phyloP scores from a whole-genome alignment of 345 rosid genomes.

The Citrus sp. region DNA sequence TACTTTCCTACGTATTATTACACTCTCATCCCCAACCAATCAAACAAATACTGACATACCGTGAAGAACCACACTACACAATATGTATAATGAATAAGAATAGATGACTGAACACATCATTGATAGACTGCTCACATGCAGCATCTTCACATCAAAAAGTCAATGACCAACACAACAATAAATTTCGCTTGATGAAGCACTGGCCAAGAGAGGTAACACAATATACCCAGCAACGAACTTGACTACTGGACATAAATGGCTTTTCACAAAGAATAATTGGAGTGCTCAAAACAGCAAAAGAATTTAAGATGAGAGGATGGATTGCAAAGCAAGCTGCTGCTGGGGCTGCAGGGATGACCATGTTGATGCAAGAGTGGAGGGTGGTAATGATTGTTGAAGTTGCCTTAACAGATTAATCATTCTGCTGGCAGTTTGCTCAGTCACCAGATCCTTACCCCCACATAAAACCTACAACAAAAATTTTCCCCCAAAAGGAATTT shows the following conservation, averaged over 20 bases:
- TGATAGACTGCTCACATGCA: neutral
- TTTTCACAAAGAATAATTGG: neutral
- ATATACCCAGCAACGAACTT: neutral
- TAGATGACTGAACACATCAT: neutral
- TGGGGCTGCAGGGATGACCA: constrained; percentile 83
- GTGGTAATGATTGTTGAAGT: constrained; percentile 80
- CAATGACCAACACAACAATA: neutral
- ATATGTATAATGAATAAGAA: neutral
- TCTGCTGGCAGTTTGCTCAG: constrained; percentile 61
- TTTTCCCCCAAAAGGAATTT: neutral
- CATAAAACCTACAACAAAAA: constrained; percentile 56
- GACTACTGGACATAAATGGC: neutral
- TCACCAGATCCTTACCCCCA: constrained; percentile 63
- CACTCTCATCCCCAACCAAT: constrained; percentile 9
- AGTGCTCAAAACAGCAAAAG: neutral
- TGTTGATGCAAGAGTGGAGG: constrained; percentile 72
- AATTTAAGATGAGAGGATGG: constrained; percentile 68
- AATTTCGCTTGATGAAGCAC: neutral
- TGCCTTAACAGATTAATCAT: constrained; percentile 77
- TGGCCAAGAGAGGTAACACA: neutral
- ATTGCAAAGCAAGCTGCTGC: constrained; percentile 77
- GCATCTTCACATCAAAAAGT: constrained; percentile 2
- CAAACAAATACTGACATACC: neutral
- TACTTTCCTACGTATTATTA: neutral
- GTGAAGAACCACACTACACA: neutral